Evolutionary conservation across 2,329 filamentous ascomycete genomes (phyloP).

Genomic region (Aspergillus sp.): DNA sequence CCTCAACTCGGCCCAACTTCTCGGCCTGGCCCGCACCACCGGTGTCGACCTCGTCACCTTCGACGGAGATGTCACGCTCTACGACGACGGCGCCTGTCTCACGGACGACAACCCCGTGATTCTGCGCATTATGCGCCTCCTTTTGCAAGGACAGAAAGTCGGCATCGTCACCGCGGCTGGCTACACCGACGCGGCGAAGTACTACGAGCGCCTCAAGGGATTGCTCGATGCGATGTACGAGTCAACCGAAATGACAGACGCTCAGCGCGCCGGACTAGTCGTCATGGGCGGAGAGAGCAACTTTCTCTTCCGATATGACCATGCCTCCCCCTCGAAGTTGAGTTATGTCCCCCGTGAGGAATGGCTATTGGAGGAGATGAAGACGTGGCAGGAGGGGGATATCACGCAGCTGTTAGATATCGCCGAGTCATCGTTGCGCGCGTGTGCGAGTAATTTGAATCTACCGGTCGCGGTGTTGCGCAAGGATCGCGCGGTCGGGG

Average conservation of each 20-base stretch:
- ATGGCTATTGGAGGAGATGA: constrained; percentile 63
- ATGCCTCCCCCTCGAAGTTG: constrained; percentile 66
- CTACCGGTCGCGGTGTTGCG: constrained; percentile 79
- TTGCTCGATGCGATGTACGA: constrained; percentile 77
- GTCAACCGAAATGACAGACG: constrained; percentile 60
- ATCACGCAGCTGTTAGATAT: constrained; percentile 83
- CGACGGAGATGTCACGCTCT: constrained; percentile 95
- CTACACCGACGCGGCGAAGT: constrained; percentile 83
- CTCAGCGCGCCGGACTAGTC: constrained; percentile 76
- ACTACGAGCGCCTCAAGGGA: constrained; percentile 84
- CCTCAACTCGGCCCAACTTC: constrained; percentile 90
- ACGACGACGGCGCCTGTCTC: constrained; percentile 83
- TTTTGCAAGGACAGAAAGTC: constrained; percentile 76
- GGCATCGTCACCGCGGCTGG: constrained; percentile 97
- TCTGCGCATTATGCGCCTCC: constrained; percentile 65
- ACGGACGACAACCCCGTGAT: constrained; percentile 77
- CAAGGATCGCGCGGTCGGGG: constrained; percentile 84
- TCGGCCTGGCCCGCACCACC: constrained; percentile 77
- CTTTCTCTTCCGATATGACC: constrained; percentile 83
- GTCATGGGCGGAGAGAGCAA: constrained; percentile 96
- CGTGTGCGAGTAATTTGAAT: constrained; percentile 77
- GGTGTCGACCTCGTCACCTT: constrained; percentile 87
- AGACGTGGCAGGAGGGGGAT: constrained; percentile 59
- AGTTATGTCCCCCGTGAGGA: constrained; percentile 60
- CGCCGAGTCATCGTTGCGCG: constrained; percentile 78